These are phyloP conservation scores for Hymenotorrendiella dingleyae DNA, from an alignment of 2,329 filamentous ascomycete genomes.

Conservation along the genomic window DNA sequence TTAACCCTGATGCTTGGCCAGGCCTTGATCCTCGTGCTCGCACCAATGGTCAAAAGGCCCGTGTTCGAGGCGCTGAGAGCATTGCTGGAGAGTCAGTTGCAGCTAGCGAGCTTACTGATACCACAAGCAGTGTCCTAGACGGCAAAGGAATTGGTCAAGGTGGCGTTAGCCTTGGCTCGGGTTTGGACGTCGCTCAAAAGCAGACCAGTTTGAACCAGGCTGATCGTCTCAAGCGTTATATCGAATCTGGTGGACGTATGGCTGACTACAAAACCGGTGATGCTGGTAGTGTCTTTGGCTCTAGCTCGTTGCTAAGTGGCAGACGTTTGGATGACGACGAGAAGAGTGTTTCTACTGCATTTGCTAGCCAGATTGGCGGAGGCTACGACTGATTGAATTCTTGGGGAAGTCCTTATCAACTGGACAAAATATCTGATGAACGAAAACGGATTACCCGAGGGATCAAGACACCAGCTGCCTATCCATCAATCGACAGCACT, in stretches of 20 bases:
- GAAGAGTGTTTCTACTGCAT: slow-evolving; percentile 92
- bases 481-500: slow-evolving; percentile 3
- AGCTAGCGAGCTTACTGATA: slow-evolving; percentile 83
- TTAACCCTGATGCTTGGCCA: slow-evolving; percentile 82
- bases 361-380: slow-evolving; percentile 83
- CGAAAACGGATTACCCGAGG: slow-evolving; percentile 4
- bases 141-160: slow-evolving; percentile 74
- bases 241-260: slow-evolving; percentile 73
- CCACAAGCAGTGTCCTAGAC: slow-evolving; percentile 70
- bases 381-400: slow-evolving; percentile 32
- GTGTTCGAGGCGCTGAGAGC: slow-evolving; percentile 65
- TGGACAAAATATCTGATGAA: slow-evolving; percentile 8
- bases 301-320: slow-evolving; percentile 42
- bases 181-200: slow-evolving; percentile 64
- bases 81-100: slow-evolving; percentile 89
- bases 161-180: slow-evolving; percentile 77
- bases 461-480: slow-evolving; percentile 3
- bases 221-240: slow-evolving; percentile 89
- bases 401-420: slow-evolving; percentile 4
- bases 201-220: slow-evolving; percentile 71
- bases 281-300: slow-evolving; percentile 60
- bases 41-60: slow-evolving; percentile 56
- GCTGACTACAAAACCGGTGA: slow-evolving; percentile 48
- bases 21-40: slow-evolving; percentile 64
- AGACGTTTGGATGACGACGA: slow-evolving; percentile 76